Conservation (phyloP, 768 basidiomycete genomes). For the Gloeopeniophorella convolvens region DNA sequence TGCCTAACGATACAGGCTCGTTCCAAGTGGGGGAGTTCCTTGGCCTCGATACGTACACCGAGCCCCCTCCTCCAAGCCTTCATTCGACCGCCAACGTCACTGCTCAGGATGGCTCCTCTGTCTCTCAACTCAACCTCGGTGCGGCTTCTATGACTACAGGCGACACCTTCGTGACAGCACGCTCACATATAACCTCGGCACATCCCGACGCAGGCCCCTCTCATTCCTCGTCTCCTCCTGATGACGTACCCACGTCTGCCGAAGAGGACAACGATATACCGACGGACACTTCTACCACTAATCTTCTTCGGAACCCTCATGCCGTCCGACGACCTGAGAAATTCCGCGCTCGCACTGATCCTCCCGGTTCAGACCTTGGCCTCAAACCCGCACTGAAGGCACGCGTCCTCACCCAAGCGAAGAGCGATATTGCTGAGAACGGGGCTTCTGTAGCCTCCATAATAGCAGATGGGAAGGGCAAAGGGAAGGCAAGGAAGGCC, state of each 20-base stretch:
- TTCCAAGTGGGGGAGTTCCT: slow-evolving; percentile 77
- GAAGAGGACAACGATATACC: background rate
- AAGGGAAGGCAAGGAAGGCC: slow-evolving; percentile 20
- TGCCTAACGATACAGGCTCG: slow-evolving; percentile 62
- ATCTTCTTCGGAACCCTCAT: background rate
- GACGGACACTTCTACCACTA: slow-evolving; percentile 3
- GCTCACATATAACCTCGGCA: slow-evolving; percentile 24
- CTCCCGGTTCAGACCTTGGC: background rate
- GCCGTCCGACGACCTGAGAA: background rate
- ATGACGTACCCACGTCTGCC: background rate
- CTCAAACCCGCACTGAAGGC: slow-evolving; percentile 3
- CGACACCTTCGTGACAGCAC: slow-evolving; percentile 29
- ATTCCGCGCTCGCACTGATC: background rate
- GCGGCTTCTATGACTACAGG: slow-evolving; percentile 15
- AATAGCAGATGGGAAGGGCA: slow-evolving; percentile 18
- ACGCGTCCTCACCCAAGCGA: background rate
- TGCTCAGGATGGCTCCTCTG: background rate
- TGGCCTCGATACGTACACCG: slow-evolving; percentile 55
- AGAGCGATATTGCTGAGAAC: background rate
- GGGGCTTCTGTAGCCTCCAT: background rate
- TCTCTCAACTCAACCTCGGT: background rate
- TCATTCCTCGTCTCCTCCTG: slow-evolving; percentile 14
- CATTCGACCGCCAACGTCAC: background rate
- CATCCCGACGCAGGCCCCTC: slow-evolving; percentile 10
- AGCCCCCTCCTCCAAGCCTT: slow-evolving; percentile 21